phyloP scores from a whole-genome alignment of 1,284 basidiomycete species.

The Lentinula novae-zelandiae region DNA sequence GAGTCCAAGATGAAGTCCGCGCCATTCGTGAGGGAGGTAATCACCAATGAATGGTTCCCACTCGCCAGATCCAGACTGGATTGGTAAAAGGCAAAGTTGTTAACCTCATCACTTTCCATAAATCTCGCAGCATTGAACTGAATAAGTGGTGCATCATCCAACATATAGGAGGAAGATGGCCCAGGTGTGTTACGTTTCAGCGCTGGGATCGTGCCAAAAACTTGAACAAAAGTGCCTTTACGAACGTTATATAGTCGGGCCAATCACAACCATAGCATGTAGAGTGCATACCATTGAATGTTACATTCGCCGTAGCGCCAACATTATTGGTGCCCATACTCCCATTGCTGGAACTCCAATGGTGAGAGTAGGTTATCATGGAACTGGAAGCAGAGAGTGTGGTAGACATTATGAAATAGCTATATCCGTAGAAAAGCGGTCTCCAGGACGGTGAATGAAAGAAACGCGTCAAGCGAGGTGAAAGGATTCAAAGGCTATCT shows the following conservation, averaged over 20 bases:
- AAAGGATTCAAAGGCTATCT: neutral
- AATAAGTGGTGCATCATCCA: neutral
- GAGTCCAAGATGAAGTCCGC: neutral
- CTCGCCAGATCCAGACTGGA: neutral
- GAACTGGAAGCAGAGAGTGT: neutral
- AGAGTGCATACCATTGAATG: neutral
- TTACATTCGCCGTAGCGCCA: neutral
- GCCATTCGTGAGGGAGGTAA: neutral
- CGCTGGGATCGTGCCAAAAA: slow-evolving; percentile 3
- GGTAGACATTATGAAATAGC: neutral
- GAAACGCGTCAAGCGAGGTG: neutral
- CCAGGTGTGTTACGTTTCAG: too few relatives aligned
- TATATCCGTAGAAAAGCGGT: neutral
- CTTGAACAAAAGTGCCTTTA: neutral
- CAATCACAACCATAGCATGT: neutral
- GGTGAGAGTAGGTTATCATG: neutral
- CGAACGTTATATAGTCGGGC: neutral
- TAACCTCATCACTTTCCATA: neutral
- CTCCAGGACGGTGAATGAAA: neutral
- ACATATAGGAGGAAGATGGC: neutral
- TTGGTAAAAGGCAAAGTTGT: neutral
- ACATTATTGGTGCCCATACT: neutral
- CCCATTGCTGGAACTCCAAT: neutral
- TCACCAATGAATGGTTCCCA: neutral
- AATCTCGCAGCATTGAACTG: neutral